Percentiles rank a stretch among this genome's conserved stretches.
Conservation (phyloP, 2,329 filamentous ascomycete species). For the Fusarium succisae region DNA sequence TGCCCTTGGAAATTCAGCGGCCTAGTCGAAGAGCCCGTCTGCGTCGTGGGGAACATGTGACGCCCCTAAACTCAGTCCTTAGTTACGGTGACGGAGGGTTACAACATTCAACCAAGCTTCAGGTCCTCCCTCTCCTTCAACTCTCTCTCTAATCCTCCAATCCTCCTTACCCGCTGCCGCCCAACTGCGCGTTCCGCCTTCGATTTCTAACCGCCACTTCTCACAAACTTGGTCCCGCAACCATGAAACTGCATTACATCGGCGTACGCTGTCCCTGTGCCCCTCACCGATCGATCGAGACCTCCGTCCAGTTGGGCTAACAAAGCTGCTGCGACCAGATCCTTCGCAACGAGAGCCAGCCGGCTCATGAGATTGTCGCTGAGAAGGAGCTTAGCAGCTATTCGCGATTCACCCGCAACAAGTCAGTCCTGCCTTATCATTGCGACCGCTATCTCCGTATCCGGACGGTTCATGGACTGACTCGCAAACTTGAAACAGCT, state of each 20-base stretch:
- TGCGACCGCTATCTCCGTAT: background rate
- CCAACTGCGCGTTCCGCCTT: background rate
- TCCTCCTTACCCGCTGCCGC: background rate
- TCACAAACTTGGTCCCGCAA: constrained; percentile 44
- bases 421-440: constrained; percentile 56
- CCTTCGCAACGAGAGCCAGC: constrained; percentile 80
- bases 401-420: constrained; percentile 80
- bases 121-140: constrained; percentile 7
- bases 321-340: constrained; percentile 63
- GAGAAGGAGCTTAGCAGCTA: constrained; percentile 83
- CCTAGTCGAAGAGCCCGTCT: constrained; percentile 25
- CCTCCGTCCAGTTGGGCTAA: constrained; percentile 34
- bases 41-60: constrained; percentile 44
- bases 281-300: constrained; percentile 40
- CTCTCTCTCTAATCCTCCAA: constrained; percentile 10
- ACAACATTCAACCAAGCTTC: constrained; percentile 22
- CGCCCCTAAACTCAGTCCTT: constrained; percentile 29
- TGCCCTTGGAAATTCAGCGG: constrained; percentile 29
- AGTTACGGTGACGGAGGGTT: constrained; percentile 28
- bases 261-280: constrained; percentile 67
- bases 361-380: constrained; percentile 77
- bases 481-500: constrained; percentile 41
- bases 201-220: background rate
- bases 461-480: constrained; percentile 6
- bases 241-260: constrained; percentile 89